Percentiles rank a stretch among this genome's conserved stretches.
phyloP scores from a whole-genome alignment of 2,329 filamentous ascomycete species.

The Lecanicillium sp. region DNA sequence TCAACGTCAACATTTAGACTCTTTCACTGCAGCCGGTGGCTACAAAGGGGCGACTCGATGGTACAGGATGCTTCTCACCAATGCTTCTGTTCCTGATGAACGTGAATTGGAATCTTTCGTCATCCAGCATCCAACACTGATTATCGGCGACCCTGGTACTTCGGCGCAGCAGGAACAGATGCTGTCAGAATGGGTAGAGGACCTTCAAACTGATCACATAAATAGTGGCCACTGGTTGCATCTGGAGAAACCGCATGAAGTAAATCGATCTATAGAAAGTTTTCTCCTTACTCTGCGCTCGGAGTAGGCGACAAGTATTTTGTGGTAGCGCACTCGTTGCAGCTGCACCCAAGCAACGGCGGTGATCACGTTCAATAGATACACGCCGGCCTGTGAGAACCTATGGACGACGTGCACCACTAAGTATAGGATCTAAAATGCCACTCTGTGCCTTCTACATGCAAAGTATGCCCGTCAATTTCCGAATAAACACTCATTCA shows the following conservation, averaged over 20 bases:
- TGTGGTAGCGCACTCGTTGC: too few relatives aligned
- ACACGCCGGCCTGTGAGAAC: too few relatives aligned
- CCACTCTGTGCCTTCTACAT: too few relatives aligned
- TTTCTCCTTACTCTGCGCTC: conserved; percentile 8
- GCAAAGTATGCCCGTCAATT: too few relatives aligned
- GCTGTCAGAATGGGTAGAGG: conserved; percentile 16
- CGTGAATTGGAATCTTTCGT: conserved; percentile 10
- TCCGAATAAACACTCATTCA: too few relatives aligned
- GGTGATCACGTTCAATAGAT: too few relatives aligned
- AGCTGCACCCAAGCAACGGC: too few relatives aligned
- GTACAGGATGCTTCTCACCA: conserved; percentile 24
- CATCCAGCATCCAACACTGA: conserved; percentile 15
- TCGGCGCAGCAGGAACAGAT: conserved; percentile 17
- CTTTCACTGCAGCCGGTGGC: conserved; percentile 15
- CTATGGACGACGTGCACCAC: too few relatives aligned
- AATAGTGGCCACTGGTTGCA: conserved; percentile 27
- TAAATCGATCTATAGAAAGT: conserved; percentile 15
- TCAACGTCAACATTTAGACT: conserved; percentile 15
- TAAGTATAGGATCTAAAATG: too few relatives aligned
- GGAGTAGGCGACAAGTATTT: too few relatives aligned
- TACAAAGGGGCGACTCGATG: conserved; percentile 22
- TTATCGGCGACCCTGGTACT: conserved; percentile 15
- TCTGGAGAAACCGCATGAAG: conserved; percentile 18
- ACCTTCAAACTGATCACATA: conserved; percentile 28
- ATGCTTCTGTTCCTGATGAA: conserved; percentile 19